These are phyloP conservation scores for Bertia moriformis DNA, from an alignment of 2,329 filamentous ascomycete genomes.

Conservation along the genomic window DNA sequence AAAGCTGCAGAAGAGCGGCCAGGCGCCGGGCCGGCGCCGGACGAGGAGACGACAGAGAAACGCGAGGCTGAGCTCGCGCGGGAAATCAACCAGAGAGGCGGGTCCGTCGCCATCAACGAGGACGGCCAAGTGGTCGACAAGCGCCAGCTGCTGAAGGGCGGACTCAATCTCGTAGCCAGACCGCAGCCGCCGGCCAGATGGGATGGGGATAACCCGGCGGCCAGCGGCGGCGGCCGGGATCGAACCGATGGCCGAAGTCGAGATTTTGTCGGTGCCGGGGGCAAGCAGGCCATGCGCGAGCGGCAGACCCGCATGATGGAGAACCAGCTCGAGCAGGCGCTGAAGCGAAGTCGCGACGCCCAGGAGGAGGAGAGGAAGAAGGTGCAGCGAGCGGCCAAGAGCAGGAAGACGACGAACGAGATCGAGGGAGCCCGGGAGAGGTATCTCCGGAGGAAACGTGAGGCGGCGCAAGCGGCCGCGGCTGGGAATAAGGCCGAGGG, in stretches of 20 bases:
- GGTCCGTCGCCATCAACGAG: constrained; percentile 57
- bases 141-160: constrained; percentile 61
- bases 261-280: constrained; percentile 25
- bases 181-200: constrained; percentile 30
- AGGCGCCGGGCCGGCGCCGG: too few species aligned
- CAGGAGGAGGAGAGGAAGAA: constrained; percentile 45
- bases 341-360: constrained; percentile 58
- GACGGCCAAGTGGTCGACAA: constrained; percentile 76
- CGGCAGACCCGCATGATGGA: constrained; percentile 68
- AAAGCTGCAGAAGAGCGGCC: too few species aligned
- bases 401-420: constrained; percentile 62
- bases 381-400: constrained; percentile 57
- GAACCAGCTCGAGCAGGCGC: constrained; percentile 57
- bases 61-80: constrained; percentile 49
- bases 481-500: too few species aligned
- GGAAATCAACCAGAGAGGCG: constrained; percentile 50
- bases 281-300: constrained; percentile 56
- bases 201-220: constrained; percentile 10
- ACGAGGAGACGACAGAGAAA: constrained; percentile 23
- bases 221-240: constrained; percentile 13
- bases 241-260: constrained; percentile 11
- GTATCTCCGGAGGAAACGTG: constrained; percentile 64
- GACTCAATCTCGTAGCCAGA: constrained; percentile 57
- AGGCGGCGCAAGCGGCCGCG: constrained; percentile 58
- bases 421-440: constrained; percentile 67